Conservation (phyloP, 768 basidiomycete species). For the Tubosaeta brunneosetosa region DNA sequence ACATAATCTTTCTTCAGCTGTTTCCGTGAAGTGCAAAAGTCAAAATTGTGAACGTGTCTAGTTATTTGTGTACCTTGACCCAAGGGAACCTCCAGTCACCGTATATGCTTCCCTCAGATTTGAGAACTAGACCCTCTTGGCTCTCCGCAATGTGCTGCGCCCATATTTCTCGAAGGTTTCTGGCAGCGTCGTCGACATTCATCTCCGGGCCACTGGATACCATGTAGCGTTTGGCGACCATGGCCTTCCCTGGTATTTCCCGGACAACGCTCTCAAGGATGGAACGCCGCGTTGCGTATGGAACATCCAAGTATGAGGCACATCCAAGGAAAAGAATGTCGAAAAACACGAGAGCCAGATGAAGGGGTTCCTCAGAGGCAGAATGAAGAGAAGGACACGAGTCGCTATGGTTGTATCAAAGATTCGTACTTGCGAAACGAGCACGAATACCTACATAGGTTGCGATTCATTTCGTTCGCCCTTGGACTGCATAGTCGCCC, state of each 20-base stretch:
- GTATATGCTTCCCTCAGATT: constrained; percentile 65
- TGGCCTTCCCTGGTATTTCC: constrained; percentile 53
- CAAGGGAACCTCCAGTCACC: constrained; percentile 63
- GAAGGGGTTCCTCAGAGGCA: constrained; percentile 38
- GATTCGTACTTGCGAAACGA: not conserved
- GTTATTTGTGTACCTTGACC: constrained; percentile 56
- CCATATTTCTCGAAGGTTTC: constrained; percentile 43
- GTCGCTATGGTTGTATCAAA: constrained; percentile 20
- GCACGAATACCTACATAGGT: constrained; percentile 12
- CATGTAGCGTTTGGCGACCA: constrained; percentile 53
- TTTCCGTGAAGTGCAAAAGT: not conserved
- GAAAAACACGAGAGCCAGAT: constrained; percentile 83
- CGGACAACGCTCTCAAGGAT: constrained; percentile 56
- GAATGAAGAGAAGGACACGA: constrained; percentile 43
- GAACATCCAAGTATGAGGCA: constrained; percentile 45
- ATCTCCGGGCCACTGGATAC: constrained; percentile 31
- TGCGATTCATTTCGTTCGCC: constrained; percentile 19
- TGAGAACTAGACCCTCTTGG: constrained; percentile 75
- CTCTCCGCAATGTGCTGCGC: constrained; percentile 45
- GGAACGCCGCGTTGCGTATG: constrained; percentile 58
- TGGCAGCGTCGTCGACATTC: constrained; percentile 10
- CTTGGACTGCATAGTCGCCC: constrained; percentile 29
- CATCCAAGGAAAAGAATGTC: constrained; percentile 73
- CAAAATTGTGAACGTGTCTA: constrained; percentile 11
- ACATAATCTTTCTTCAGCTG: constrained; percentile 85